Evolutionary conservation across 371 early-diverging fungal genomes (phyloP).

Genomic region (Choanephora cucurbitarum): DNA sequence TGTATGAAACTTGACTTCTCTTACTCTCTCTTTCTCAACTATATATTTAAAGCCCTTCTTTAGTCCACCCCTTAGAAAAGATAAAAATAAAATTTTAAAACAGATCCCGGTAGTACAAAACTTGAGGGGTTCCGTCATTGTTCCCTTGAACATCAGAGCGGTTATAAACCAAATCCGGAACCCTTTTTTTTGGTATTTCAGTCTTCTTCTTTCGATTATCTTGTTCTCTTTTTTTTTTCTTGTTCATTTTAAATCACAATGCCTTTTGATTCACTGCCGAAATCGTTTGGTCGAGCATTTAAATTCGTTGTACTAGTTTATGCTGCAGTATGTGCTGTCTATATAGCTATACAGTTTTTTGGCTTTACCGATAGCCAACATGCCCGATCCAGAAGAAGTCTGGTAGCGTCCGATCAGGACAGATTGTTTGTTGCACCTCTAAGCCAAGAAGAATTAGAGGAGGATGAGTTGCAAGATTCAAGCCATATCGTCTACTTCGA

Average conservation of each 20-base stretch:
- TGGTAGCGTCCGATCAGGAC: neutral
- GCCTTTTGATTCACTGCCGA: neutral
- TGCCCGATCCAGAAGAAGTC: neutral
- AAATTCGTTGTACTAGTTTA: neutral
- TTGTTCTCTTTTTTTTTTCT: neutral
- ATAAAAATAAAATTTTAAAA: too few species aligned
- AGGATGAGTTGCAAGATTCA: neutral
- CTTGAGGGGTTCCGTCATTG: too few species aligned
- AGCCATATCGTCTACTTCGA: neutral
- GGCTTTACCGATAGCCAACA: neutral
- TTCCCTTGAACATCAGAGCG: too few species aligned
- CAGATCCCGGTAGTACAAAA: too few species aligned
- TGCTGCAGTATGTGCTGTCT: neutral
- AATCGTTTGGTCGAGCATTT: neutral
- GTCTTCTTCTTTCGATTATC: neutral
- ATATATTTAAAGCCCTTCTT: too few species aligned
- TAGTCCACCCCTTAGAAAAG: too few species aligned
- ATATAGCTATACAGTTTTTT: neutral
- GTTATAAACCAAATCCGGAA: neutral
- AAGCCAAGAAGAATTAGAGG: neutral
- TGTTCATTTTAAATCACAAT: neutral
- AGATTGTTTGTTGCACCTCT: neutral
- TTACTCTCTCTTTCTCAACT: too few species aligned
- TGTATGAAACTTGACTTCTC: too few species aligned
- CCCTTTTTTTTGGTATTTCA: too few species aligned